Evolutionary conservation across 495 filamentous ascomycete species (phyloP), one percentile per base, ranked within the genome.

Genomic region (Rhypophila decipiens): DNA sequence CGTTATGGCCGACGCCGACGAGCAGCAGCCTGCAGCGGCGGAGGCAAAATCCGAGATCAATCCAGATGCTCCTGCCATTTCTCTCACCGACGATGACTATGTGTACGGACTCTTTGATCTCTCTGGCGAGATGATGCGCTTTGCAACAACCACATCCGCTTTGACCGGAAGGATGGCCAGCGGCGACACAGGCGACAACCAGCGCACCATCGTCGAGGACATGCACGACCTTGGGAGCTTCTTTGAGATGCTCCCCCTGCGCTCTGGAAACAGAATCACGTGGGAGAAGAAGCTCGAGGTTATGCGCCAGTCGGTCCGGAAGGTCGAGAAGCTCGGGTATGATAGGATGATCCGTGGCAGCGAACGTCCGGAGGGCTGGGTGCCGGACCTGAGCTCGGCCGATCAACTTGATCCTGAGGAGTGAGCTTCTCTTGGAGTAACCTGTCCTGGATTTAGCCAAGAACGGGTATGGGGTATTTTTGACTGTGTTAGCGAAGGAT

Each of bases 101-200:
- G 56, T 96, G 21, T 84, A 94, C 50, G 93, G 94, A 4, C 68
- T 98, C 7, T 96, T 95, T 55, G 93, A 98, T 64, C 73, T 96
- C 40, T 85, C 86, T 0, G 93, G 93, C 9, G 93, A 98, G 66
- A 75, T 97, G 69, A 98, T 98, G 93, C 76, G 89, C 23, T 96
- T 95, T 65, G 89, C 87, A 0, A 91, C 96, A 24, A 88, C 87
- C 13, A 76, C 78, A 17, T 85, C 88, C 56, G 86, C 86, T 0
- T 80, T 84, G 15, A 73, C 58, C 39, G 83, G 82, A 15, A 55
- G 63, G 20, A 56, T 83, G 41, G 78, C 79, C n/a, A 72, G 43
- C 23, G 50, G 47, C 35, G 60, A 46, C 3, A 48, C 46, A 1
- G 54, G 35, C 9, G 61, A 50, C 1, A 31, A 46, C 1, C 48